Base-by-base conservation (phyloP, 2,329 filamentous ascomycete species). In the Colletotrichum abscissum region DNA sequence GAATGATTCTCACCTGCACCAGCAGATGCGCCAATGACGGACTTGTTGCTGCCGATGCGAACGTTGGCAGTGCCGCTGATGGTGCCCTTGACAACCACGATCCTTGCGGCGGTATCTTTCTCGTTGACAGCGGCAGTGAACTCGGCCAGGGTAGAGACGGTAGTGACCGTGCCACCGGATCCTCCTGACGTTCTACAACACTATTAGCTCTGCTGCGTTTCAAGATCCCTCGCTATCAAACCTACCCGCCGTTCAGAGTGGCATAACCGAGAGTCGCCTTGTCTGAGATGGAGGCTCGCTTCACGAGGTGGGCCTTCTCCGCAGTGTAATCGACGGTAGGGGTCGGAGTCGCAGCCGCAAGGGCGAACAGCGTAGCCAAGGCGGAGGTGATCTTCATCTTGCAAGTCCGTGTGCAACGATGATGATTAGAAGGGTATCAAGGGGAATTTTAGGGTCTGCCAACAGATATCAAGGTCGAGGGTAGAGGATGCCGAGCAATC, bases 141-240 rank as follows among this genome's bases (percentile, higher is more conserved):
- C 24, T 82, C 82, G 42, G 83, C 81, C 63, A 86, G 86, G 22
- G 83, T 83, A 14, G 84, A 83, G 57, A 88, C 86, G 28, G 86
- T 87, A 52, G 84, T 85, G 22, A 85, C 86, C 4, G 86, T 81
- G 67, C 86, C 86, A 57, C 86, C 86, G 57, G 82, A 80, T 67
- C 87, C 86, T 68, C 86, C 87, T 5, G 82, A 88, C 4, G 86
- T 88, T 68, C 86, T 86, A 24, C 11, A 3, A 24, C 1, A 19
- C 0, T 5, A 22, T 74, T 9, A 74, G 72, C 49, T 5, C 12
- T n/a, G 8, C 4, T 9, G 3, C 5, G 1, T 30, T 42, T 8
- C 12, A 16, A 1, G 2, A 3, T 5, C 5, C 14, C 8, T 42
- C 22, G 1, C 19, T 5, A 5, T 7, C 1, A 6, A 5, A 35